Percentiles rank a stretch among this genome's conserved stretches.
Conservation (phyloP, 2,329 filamentous ascomycete species). For the Cryoendolithus antarcticus region DNA sequence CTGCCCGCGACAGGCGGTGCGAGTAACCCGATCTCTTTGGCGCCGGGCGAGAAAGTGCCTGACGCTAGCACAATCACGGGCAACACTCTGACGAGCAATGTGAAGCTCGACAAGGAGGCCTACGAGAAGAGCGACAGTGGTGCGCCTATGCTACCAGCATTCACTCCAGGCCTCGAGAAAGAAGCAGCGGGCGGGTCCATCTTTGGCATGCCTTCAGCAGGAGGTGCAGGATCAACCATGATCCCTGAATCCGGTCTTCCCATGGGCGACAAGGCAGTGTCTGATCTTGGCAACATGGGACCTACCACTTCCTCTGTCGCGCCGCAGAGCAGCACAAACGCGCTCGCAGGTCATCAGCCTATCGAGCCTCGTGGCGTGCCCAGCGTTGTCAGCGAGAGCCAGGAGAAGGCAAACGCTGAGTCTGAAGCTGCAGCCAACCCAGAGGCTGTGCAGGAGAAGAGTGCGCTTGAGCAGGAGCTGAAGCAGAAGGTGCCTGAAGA, state of each 20-base stretch:
- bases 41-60: slow-evolving; percentile 71
- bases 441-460: slow-evolving; percentile 34
- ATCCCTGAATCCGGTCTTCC: slow-evolving; percentile 78
- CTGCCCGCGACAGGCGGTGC: slow-evolving; percentile 45
- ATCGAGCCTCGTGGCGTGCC: slow-evolving; percentile 39
- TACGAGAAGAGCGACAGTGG: slow-evolving; percentile 67
- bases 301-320: slow-evolving; percentile 32
- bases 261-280: slow-evolving; percentile 36
- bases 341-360: slow-evolving; percentile 34
- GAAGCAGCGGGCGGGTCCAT: slow-evolving; percentile 28
- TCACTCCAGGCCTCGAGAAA: slow-evolving; percentile 32
- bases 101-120: slow-evolving; percentile 62
- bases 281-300: slow-evolving; percentile 24
- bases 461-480: slow-evolving; percentile 55
- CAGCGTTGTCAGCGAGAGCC: slow-evolving; percentile 57
- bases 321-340: slow-evolving; percentile 33
- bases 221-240: slow-evolving; percentile 36
- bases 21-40: slow-evolving; percentile 69
- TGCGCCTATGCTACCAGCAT: slow-evolving; percentile 32
- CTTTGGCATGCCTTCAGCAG: slow-evolving; percentile 23
- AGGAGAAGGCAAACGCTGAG: slow-evolving; percentile 48
- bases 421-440: slow-evolving; percentile 55
- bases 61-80: slow-evolving; percentile 49
- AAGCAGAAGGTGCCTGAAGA: slow-evolving; percentile 45
- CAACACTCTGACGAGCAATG: slow-evolving; percentile 57